Evolutionary conservation across 2,329 filamentous ascomycete species (phyloP).

Genomic region (Biscogniauxia sp.): DNA sequence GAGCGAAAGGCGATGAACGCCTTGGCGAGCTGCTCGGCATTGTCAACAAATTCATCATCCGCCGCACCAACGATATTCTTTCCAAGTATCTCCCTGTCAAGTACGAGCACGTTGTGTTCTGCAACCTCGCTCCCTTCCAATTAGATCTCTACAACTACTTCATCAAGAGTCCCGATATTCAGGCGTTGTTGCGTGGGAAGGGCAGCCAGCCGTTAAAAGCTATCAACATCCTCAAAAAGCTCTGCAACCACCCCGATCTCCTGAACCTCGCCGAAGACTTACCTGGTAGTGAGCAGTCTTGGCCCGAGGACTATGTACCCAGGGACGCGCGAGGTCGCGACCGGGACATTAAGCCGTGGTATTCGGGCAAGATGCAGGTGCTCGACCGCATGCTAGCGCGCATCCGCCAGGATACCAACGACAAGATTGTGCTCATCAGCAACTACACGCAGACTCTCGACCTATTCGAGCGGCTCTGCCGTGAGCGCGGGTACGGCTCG

Average conservation of each 20-base stretch:
- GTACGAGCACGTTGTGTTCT: conserved; percentile 99
- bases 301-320: conserved; percentile 82
- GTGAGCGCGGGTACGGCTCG: conserved; percentile 77
- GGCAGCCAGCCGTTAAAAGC: conserved; percentile 95
- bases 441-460: conserved; percentile 98
- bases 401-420: conserved; percentile 93
- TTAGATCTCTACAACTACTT: conserved; percentile 95
- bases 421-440: conserved; percentile 98
- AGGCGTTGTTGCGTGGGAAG: conserved; percentile 86
- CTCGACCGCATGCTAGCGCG: conserved; percentile 97
- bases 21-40: conserved; percentile 75
- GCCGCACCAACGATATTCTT: conserved; percentile 93
- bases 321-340: conserved; percentile 87
- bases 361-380: conserved; percentile 97
- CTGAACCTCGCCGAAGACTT: conserved; percentile 80
- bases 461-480: conserved; percentile 88
- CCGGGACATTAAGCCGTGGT: conserved; percentile 90
- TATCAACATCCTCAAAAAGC: conserved; percentile 94
- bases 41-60: conserved; percentile 98
- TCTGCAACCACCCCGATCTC: conserved; percentile 96
- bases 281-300: conserved; percentile 78
- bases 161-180: conserved; percentile 92
- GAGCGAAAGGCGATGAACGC: conserved; percentile 78
- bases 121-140: conserved; percentile 90
- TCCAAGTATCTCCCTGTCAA: conserved; percentile 98